Evolutionary conservation across 129 eudicot genomes (phyloP), one percentile per base, ranked within the genome.

Genomic region (Pulicaria dysenterica): DNA sequence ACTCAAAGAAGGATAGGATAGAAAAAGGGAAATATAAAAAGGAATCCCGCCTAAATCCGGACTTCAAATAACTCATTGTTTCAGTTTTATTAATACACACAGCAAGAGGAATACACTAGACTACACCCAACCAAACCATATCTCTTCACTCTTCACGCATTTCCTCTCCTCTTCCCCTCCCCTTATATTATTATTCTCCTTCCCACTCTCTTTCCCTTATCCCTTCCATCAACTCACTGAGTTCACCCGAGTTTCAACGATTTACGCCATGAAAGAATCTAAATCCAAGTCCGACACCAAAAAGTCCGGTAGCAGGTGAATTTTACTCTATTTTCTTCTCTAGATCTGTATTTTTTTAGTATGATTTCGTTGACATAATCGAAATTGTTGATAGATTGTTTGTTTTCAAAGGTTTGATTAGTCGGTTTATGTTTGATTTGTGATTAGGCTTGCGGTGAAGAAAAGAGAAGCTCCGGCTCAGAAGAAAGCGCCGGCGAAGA

Each of bases 231-330:
- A 16, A 76, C 80, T 81, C 87, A 62, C 74, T 73, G 88, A 83
- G 79, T 82, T 14, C 6, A 50, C 17, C 59, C 53, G 41, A 3
- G 76, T 36, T 31, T 34, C 76, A 62, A 38, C 86, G 90, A 72
- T 82, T 84, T 50, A 42, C 49, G 71, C 37, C 74, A 91, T 91
- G 97, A 91, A 91, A 72, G 95, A 89, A 55, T 91, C 74, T 42
- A 85, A 82, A 83, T 82, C 97, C 57, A 87, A 85, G 78, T 74
- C 82, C 1, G 88, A 82, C 7, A 11, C 82, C 55, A 85, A 85
- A 74, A 74, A 72, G 46, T 66, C 80, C 14, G 70, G 79, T 4
- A 86, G 79, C 34, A 80, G 82, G 90, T 88, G 8, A 7, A 55
- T 57, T 76, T 74, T 15, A n/a, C 5, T 14, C 15, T 10, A 40